Base-by-base conservation (phyloP, 257 asterid species). In the Solanum etuberosum region DNA sequence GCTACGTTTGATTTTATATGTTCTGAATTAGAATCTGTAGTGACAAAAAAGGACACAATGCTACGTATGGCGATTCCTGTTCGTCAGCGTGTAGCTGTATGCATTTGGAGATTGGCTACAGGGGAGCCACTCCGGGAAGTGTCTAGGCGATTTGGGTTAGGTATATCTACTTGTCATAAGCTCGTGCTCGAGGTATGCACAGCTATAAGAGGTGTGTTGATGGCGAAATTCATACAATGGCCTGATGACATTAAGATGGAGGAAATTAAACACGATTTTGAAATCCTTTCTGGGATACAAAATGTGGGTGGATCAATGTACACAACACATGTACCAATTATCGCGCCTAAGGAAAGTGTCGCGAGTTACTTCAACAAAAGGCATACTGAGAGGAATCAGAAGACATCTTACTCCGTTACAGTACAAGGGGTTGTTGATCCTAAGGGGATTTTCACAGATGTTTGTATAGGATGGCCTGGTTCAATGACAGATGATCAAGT, bases 141-240 rank as follows among this genome's bases (percentile, higher is more conserved):
- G 0, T 94, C 99, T 5, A 91, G 90, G 88, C 93, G 97, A 4
- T 96, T 96, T 81, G 99, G 99, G 10, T 46, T 94, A 27, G 99
- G 99, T 9, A 96, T 96, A 32, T 95, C 99, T 12, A 96, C 99
- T 84, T 96, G 99, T 86, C 99, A 96, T 61, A 96, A 96, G 89
- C 86, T 96, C 5, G 95, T 95, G 5, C 94, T 96, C 2, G 98
- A 96, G 86, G 99, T 96, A 16, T 96, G 97, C 83, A 71, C 94
- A 0, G 99, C 99, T 0, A 95, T 96, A 3, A 89, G 71, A 35
- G 87, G 87, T 12, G 95, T 93, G 0, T 86, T 96, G 5, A 96
- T 95, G 98, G 95, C 95, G 0, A 94, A 94, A 83, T 94, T 89
- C 85, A 67, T 96, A 35, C 93, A 91, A 7, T 96, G 99, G 99